Evolutionary conservation across 441 rosid genomes (phyloP).

Genomic region (Euphorbia schlechtendalii): DNA sequence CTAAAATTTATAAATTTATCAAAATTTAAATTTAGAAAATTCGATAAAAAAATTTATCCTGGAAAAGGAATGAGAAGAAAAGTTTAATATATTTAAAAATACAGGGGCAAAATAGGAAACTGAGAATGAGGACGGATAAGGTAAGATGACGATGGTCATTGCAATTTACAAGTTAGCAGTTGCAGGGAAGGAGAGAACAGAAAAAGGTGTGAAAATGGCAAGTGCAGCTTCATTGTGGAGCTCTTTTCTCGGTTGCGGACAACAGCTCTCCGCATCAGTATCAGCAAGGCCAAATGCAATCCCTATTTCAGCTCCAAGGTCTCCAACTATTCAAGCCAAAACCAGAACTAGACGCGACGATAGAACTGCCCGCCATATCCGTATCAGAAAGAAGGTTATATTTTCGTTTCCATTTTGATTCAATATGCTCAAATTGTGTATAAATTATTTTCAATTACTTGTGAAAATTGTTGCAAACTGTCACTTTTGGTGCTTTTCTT

Average conservation of each 20-base stretch:
- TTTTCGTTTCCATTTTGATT: not conserved
- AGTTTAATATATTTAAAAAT: not conserved
- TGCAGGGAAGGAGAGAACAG: not conserved
- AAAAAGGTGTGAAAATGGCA: slow-evolving; percentile 11
- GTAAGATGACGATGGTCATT: not conserved
- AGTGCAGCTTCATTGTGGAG: slow-evolving; percentile 17
- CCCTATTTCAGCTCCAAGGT: slow-evolving; percentile 18
- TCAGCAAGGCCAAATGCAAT: slow-evolving; percentile 7
- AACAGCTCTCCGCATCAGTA: slow-evolving; percentile 16
- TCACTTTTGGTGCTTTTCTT: not conserved
- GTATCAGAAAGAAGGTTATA: slow-evolving; percentile 79
- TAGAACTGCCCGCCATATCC: slow-evolving; percentile 73
- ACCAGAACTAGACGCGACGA: slow-evolving; percentile 56
- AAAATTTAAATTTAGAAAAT: too few relatives aligned
- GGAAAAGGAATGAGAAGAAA: too few relatives aligned
- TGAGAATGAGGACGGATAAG: slow-evolving; percentile 2
- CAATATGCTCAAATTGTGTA: not conserved
- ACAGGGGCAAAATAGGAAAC: slow-evolving; percentile 7
- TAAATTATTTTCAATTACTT: not conserved
- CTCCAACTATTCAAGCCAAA: slow-evolving; percentile 46
- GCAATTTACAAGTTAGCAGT: not conserved
- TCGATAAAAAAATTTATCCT: too few relatives aligned
- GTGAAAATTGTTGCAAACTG: too few relatives aligned
- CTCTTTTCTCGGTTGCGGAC: slow-evolving; percentile 12
- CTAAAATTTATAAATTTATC: too few relatives aligned